A percentile compares a stretch with the other conserved stretches of the same genome.
Evolutionary conservation across 2,329 filamentous ascomycete genomes (phyloP).

Genomic region (Ophiostoma sp.): DNA sequence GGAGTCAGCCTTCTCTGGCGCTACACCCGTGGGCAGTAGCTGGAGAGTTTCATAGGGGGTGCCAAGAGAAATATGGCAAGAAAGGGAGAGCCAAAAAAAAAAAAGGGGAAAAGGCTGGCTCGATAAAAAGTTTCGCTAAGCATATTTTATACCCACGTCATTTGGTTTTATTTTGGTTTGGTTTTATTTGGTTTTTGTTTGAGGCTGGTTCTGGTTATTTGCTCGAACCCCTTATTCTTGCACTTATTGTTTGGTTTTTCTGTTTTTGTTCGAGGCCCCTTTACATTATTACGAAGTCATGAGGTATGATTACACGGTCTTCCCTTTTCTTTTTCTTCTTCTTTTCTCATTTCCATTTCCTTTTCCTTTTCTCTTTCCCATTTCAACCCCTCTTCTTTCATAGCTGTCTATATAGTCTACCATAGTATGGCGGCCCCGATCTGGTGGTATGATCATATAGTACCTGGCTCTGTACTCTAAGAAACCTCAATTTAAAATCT

Average conservation of each 20-base stretch:
- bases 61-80: background rate
- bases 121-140: background rate
- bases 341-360: background rate
- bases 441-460: too few species aligned
- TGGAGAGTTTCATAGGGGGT: background rate
- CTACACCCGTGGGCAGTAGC: constrained; percentile 22
- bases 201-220: background rate
- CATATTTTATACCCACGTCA: background rate
- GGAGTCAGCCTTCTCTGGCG: constrained; percentile 28
- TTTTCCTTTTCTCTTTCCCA: background rate
- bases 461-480: too few species aligned
- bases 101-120: background rate
- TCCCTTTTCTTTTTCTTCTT: background rate
- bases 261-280: background rate
- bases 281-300: background rate
- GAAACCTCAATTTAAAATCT: too few species aligned
- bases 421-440: too few species aligned
- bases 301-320: background rate
- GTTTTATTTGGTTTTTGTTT: background rate
- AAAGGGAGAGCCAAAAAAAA: background rate
- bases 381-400: background rate
- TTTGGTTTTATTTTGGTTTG: background rate
- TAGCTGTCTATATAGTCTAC: too few species aligned
- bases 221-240: background rate
- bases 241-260: background rate